phyloP scores from a whole-genome alignment of 2,329 filamentous ascomycete species.

The Nakataea oryzae region DNA sequence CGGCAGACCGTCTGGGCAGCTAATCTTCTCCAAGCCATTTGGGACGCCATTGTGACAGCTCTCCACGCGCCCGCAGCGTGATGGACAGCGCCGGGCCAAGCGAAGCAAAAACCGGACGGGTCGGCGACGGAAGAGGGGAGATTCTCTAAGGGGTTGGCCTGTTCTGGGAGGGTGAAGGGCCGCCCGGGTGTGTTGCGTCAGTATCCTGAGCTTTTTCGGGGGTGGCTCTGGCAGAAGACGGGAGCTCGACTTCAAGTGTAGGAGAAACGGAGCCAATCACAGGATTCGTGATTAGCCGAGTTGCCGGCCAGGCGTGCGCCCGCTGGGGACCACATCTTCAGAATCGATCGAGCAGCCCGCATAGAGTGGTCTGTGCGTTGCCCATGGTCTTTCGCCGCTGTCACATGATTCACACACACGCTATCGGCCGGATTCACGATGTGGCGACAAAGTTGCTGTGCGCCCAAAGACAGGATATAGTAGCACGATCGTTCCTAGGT shows the following conservation, averaged over 20 bases:
- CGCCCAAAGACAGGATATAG: no score
- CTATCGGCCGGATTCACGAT: no score
- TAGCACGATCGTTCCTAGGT: no score
- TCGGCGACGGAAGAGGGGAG: no score
- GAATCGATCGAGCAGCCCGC: not conserved
- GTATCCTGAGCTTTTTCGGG: slow-evolving; percentile 8
- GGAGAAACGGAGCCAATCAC: slow-evolving; percentile 13
- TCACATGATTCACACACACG: no score
- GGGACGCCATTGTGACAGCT: slow-evolving; percentile 41
- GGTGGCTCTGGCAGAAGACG: slow-evolving; percentile 6
- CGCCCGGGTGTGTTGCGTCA: not conserved
- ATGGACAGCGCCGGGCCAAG: no score
- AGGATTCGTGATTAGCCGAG: slow-evolving; percentile 17
- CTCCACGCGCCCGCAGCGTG: not conserved
- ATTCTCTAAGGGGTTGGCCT: not conserved
- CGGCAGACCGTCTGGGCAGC: slow-evolving; percentile 31
- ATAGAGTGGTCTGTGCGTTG: not conserved
- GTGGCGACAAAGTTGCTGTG: no score
- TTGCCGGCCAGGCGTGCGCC: slow-evolving; percentile 13
- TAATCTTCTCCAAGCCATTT: slow-evolving; percentile 54
- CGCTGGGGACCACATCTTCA: no score
- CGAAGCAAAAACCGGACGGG: no score
- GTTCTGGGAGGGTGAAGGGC: not conserved
- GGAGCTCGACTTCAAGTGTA: not conserved
- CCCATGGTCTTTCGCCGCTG: no score